Evolutionary conservation across 345 rosid genomes (phyloP), one percentile per base, ranked within the genome.

Genomic region (Durio zibethinus): DNA sequence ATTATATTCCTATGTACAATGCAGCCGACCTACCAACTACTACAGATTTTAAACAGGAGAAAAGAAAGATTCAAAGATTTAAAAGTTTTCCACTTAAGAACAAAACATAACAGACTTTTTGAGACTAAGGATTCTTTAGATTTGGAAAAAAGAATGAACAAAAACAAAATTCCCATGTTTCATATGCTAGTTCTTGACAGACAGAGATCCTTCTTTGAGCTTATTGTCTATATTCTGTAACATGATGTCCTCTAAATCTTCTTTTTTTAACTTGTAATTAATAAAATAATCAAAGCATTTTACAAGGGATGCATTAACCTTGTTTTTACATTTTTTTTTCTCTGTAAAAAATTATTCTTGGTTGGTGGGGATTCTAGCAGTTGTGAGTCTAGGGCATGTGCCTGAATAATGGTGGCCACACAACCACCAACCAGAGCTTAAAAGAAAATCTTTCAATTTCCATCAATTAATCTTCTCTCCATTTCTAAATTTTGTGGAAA

Each of bases 331-430:
- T n/a, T n/a, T n/a, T n/a, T n/a, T 66, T 60, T 4, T 60, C 12
- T 60, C 4, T 60, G 20, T 5, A 60, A 31, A 35, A 63, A 35
- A 64, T 35, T 33, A 64, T 7, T 64, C 45, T 0, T 64, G 45
- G 21, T 69, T 68, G 65, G 66, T 53, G 75, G 38, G 63, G 76
- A 36, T 78, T 72, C 7, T 64, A 48, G 66, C 40, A 60, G 69
- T 27, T 45, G 72, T 72, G 70, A 73, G 75, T 74, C 73, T 75
- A 52, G 63, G 61, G 77, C 88, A 83, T 85, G 85, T 83, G 84
- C 78, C 48, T 74, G 77, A 73, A 79, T 83, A 80, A 83, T 83
- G 76, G 69, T 65, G 83, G 61, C 81, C 78, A 74, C 82, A 80
- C 77, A 82, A 78, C 82, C 59, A 76, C 82, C 88, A 69, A 73